Percentiles rank a stretch among this genome's conserved stretches.
Evolutionary conservation across 352 stramenopile genomes (phyloP).

Genomic region (Halophytophthora batemanensis): DNA sequence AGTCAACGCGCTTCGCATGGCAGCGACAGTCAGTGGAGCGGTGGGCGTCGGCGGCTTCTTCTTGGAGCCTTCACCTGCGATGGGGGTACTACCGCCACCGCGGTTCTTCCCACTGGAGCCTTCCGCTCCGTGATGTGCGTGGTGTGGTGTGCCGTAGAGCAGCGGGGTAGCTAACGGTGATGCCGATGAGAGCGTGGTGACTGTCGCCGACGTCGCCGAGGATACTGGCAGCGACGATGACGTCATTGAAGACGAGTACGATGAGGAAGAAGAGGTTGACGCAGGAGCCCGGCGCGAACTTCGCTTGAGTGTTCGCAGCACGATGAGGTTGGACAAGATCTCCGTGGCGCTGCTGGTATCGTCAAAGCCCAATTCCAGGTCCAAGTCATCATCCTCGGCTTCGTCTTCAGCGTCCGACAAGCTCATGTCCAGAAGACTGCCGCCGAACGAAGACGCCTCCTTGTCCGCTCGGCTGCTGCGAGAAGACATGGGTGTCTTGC

Average conservation of each 20-base stretch:
- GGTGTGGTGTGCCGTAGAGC: slow-evolving; percentile 25
- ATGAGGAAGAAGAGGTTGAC: slow-evolving; percentile 38
- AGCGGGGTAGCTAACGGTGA: slow-evolving; percentile 33
- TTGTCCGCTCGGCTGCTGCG: slow-evolving; percentile 5
- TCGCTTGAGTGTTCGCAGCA: slow-evolving; percentile 66
- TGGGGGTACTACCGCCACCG: slow-evolving; percentile 13
- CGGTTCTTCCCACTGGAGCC: slow-evolving; percentile 18
- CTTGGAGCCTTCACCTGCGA: slow-evolving; percentile 17
- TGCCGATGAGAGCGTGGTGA: slow-evolving; percentile 33
- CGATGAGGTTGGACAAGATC: slow-evolving; percentile 74
- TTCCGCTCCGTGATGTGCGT: slow-evolving; percentile 19
- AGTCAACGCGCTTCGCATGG: slow-evolving; percentile 36
- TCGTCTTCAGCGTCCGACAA: slow-evolving; percentile 30
- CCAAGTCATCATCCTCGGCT: slow-evolving; percentile 50
- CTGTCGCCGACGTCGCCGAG: slow-evolving; percentile 26
- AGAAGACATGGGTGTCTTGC: slow-evolving; percentile 5
- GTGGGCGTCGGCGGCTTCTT: slow-evolving; percentile 14
- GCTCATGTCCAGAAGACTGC: slow-evolving; percentile 30
- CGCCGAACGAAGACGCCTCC: slow-evolving; percentile 25
- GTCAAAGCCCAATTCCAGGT: slow-evolving; percentile 63
- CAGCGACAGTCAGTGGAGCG: slow-evolving; percentile 21
- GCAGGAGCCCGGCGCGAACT: slow-evolving; percentile 41
- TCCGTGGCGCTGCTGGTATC: slow-evolving; percentile 73
- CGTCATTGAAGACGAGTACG: slow-evolving; percentile 36
- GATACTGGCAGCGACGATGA: slow-evolving; percentile 27